A percentile compares a stretch with the other conserved stretches of the same genome.
These are phyloP conservation scores for Lachancea thermotolerans DNA, from an alignment of 805 yeast species.

Conservation along the genomic window DNA sequence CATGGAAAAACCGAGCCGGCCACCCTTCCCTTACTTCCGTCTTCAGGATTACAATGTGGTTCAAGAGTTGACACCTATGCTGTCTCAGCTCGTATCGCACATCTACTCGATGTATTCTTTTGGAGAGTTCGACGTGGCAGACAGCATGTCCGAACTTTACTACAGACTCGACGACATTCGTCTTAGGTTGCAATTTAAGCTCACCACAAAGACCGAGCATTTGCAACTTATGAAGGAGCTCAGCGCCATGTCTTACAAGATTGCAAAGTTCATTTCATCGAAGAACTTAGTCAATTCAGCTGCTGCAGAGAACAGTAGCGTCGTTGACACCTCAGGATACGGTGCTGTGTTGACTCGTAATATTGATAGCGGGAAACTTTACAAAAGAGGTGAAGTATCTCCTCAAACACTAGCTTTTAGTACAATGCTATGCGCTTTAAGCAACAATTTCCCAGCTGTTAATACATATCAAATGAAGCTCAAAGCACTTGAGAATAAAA, in stretches of 20 bases:
- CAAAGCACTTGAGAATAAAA: slow-evolving; percentile 41
- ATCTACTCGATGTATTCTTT: slow-evolving; percentile 64
- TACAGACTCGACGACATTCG: slow-evolving; percentile 52
- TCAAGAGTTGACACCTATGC: slow-evolving; percentile 52
- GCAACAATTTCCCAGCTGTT: slow-evolving; percentile 59
- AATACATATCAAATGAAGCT: slow-evolving; percentile 33
- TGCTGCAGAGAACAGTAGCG: slow-evolving; percentile 14
- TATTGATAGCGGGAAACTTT: slow-evolving; percentile 49
- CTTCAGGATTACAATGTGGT: slow-evolving; percentile 39
- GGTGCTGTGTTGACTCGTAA: slow-evolving; percentile 65
- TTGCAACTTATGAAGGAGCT: slow-evolving; percentile 44
- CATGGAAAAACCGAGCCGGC: slow-evolving; percentile 34
- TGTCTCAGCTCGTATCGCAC: slow-evolving; percentile 54
- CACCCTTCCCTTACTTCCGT: slow-evolving; percentile 50
- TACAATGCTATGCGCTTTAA: slow-evolving; percentile 64
- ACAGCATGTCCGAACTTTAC: slow-evolving; percentile 47
- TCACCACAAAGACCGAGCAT: slow-evolving; percentile 50
- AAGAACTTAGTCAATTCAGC: slow-evolving; percentile 35
- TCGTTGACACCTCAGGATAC: slow-evolving; percentile 52
- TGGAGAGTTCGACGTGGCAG: slow-evolving; percentile 60
- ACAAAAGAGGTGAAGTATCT: slow-evolving; percentile 35
- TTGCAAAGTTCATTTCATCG: slow-evolving; percentile 50
- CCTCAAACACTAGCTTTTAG: slow-evolving; percentile 58
- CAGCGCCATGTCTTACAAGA: slow-evolving; percentile 46
- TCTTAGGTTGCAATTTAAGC: slow-evolving; percentile 42